Evolutionary conservation across 2,329 filamentous ascomycete species (phyloP).

Genomic region (Fusarium neocosmosporiellum): DNA sequence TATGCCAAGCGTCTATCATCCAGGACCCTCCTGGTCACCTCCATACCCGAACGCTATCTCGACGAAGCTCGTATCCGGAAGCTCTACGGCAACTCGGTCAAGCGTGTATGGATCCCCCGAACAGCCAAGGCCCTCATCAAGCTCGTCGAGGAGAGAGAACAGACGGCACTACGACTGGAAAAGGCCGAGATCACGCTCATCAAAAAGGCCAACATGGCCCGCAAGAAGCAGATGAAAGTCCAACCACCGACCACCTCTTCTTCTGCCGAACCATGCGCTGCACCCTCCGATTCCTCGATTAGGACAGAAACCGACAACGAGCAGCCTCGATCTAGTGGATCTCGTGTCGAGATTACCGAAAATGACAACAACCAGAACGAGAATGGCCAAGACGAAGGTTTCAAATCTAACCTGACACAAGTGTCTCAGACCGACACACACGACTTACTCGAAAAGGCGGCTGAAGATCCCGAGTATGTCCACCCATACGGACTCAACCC

Average conservation of each 20-base stretch:
- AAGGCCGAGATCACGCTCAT: conserved; percentile 88
- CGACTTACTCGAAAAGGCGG: conserved; percentile 32
- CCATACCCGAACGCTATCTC: conserved; percentile 82
- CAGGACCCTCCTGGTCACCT: conserved; percentile 88
- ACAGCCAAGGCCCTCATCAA: conserved; percentile 83
- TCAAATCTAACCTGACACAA: conserved; percentile 26
- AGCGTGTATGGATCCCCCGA: conserved; percentile 84
- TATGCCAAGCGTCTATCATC: conserved; percentile 90
- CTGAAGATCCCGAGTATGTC: conserved; percentile 48
- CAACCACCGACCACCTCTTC: conserved; percentile 9
- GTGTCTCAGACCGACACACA: conserved; percentile 19
- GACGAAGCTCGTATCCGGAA: conserved; percentile 80
- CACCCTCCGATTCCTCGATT: conserved; percentile 23
- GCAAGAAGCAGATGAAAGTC: conserved; percentile 62
- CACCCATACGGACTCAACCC: conserved; percentile 52
- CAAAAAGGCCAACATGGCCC: conserved; percentile 78
- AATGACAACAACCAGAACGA: background rate
- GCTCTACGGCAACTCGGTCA: conserved; percentile 85
- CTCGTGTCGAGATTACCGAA: conserved; percentile 15
- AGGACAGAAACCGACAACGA: conserved; percentile 25
- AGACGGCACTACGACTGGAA: conserved; percentile 84
- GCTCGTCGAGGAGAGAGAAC: conserved; percentile 83
- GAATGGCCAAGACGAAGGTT: conserved; percentile 5
- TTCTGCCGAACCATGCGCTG: conserved; percentile 19
- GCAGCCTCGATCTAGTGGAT: background rate